Percentiles rank a stretch among this genome's conserved stretches.
These are phyloP conservation scores for Taxawa tesnikishii DNA, from an alignment of 2,329 filamentous ascomycete genomes.

Conservation along the genomic window DNA sequence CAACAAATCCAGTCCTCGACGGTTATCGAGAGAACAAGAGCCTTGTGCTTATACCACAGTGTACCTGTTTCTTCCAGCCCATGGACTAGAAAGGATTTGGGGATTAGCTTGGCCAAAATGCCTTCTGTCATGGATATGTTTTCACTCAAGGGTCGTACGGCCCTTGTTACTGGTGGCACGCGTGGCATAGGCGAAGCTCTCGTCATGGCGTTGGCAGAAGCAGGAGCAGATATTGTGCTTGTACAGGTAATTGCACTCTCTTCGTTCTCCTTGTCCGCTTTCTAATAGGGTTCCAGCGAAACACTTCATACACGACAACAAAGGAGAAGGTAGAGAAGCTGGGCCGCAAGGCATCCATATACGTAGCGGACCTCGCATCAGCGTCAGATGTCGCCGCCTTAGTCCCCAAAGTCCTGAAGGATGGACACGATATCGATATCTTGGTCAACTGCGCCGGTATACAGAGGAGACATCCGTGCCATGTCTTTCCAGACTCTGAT, in stretches of 20 bases:
- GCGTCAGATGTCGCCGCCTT: conserved; percentile 45
- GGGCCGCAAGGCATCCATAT: conserved; percentile 54
- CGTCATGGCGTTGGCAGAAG: conserved; percentile 29
- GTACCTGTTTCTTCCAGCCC: too few relatives aligned
- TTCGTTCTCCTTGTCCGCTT: not conserved
- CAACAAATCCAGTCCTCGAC: too few relatives aligned
- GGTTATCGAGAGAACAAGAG: too few relatives aligned
- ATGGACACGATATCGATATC: conserved; percentile 14
- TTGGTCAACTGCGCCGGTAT: conserved; percentile 18
- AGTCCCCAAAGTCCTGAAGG: conserved; percentile 20
- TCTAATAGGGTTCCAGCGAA: conserved; percentile 30
- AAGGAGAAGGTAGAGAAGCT: conserved; percentile 50
- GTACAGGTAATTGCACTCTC: conserved; percentile 1
- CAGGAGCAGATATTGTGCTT: conserved; percentile 22
- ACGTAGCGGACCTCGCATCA: conserved; percentile 58
- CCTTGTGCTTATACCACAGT: too few relatives aligned
- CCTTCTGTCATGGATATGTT: conserved; percentile 26
- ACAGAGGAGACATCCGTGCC: conserved; percentile 14
- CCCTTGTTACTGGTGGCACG: conserved; percentile 29
- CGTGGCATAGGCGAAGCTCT: conserved; percentile 32
- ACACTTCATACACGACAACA: conserved; percentile 43
- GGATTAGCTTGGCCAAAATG: too few relatives aligned
- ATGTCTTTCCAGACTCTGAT: conserved; percentile 17
- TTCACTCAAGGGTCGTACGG: conserved; percentile 28
- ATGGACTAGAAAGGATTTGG: too few relatives aligned